Conservation (phyloP, 75 land plant species). For the Chamaecyparis obtusa region DNA sequence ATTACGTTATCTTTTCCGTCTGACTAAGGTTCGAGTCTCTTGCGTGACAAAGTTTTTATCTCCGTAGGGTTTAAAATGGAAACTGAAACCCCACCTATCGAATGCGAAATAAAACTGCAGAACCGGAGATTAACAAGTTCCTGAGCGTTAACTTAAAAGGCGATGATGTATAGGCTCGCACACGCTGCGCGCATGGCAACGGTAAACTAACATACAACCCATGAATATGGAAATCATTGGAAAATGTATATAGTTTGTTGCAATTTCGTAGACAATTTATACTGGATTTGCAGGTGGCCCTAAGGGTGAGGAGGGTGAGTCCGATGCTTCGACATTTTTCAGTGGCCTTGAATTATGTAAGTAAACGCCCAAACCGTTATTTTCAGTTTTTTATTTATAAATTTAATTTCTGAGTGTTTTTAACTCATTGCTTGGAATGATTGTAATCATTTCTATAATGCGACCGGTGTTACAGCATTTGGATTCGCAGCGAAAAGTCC, state of each 20-base stretch:
- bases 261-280: not conserved
- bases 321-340: slow-evolving; percentile 46
- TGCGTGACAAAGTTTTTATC: too few species aligned
- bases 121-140: too few species aligned
- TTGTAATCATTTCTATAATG: not conserved
- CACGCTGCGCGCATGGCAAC: not conserved
- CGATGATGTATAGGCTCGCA: not conserved
- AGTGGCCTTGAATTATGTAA: slow-evolving; percentile 72
- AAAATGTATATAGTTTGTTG: not conserved
- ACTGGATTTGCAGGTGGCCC: not conserved
- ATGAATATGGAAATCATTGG: not conserved
- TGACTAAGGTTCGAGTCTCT: too few species aligned
- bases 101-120: too few species aligned
- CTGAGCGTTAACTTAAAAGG: not conserved
- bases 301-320: not conserved
- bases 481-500: slow-evolving; percentile 84
- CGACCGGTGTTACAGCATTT: slow-evolving; percentile 54
- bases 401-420: not conserved
- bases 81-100: too few species aligned
- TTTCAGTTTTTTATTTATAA: not conserved
- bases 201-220: not conserved
- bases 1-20: too few species aligned
- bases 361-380: slow-evolving; percentile 7
- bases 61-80: too few species aligned
- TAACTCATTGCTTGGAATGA: not conserved